Conservation (phyloP, 2,329 filamentous ascomycete genomes). For the Verticillium alfalfae region DNA sequence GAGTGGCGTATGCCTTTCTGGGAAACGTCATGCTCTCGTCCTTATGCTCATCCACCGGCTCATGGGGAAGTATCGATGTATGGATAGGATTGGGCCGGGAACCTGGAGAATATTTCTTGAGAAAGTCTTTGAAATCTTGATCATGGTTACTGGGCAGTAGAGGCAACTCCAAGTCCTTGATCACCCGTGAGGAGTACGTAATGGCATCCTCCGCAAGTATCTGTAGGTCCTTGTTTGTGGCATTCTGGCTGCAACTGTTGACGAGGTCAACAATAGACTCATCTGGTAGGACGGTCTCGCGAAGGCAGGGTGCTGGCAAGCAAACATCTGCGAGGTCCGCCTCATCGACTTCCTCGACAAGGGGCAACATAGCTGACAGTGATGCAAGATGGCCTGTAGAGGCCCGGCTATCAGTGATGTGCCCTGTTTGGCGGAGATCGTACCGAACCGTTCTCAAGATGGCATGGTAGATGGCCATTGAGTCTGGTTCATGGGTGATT, state of each 20-base stretch:
- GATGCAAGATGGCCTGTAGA: neutral
- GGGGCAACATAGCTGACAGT: neutral
- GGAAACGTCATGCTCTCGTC: constrained; percentile 10
- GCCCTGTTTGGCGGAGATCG: neutral
- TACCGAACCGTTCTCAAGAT: neutral
- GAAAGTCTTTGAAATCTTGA: constrained; percentile 3
- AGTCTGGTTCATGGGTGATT: neutral
- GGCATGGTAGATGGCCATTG: neutral
- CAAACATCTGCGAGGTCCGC: neutral
- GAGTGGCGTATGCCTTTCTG: constrained; percentile 2
- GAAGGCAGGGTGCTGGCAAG: neutral
- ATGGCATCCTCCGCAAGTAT: neutral
- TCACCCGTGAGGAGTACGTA: neutral
- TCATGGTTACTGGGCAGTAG: constrained; percentile 2
- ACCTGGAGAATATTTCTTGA: neutral
- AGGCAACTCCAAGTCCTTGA: constrained; percentile 4
- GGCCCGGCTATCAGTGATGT: neutral
- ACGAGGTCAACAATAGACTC: neutral
- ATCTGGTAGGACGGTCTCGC: neutral
- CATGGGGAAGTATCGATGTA: constrained; percentile 2
- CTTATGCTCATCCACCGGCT: constrained; percentile 6
- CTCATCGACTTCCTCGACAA: neutral
- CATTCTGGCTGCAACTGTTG: neutral
- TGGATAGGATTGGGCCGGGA: constrained; percentile 3
- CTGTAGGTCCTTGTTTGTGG: neutral